Evolutionary conservation across 352 stramenopile species (phyloP).

Genomic region (Bremia lactucae): DNA sequence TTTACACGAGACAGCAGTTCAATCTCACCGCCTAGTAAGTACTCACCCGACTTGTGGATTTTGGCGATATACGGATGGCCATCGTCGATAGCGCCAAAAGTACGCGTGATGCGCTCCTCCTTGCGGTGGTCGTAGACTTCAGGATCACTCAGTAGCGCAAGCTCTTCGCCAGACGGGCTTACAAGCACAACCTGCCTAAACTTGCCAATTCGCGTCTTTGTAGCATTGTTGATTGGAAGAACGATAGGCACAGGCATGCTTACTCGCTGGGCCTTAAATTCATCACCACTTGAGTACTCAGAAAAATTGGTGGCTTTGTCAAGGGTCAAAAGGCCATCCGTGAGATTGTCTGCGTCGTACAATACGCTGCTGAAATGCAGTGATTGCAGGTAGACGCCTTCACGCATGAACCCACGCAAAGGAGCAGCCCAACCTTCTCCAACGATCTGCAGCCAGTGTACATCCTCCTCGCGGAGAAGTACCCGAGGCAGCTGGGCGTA

Average conservation of each 20-base stretch:
- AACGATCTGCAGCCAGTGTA: slow-evolving; percentile 97
- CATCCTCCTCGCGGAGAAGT: slow-evolving; percentile 93
- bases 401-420: slow-evolving; percentile 95
- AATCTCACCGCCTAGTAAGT: slow-evolving; percentile 92
- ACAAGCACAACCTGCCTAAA: slow-evolving; percentile 86
- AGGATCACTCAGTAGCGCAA: slow-evolving; percentile 89
- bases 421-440: slow-evolving; percentile 94
- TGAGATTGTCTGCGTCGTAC: slow-evolving; percentile 94
- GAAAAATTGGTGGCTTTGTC: slow-evolving; percentile 88
- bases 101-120: slow-evolving; percentile 96
- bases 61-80: slow-evolving; percentile 95
- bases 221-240: slow-evolving; percentile 88
- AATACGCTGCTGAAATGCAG: slow-evolving; percentile 96
- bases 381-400: slow-evolving; percentile 93
- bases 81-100: slow-evolving; percentile 93
- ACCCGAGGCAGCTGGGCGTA: slow-evolving; percentile 81
- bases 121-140: slow-evolving; percentile 96
- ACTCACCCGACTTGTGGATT: slow-evolving; percentile 93
- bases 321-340: slow-evolving; percentile 67
- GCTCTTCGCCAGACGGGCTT: slow-evolving; percentile 87
- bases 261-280: slow-evolving; percentile 82
- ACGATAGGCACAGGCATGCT: slow-evolving; percentile 97
- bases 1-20: slow-evolving; percentile 90
- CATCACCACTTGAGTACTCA: slow-evolving; percentile 76
- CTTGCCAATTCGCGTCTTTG: slow-evolving; percentile 84